Conservation (phyloP, 2,329 filamentous ascomycete genomes). For the Calycina herbarum region DNA sequence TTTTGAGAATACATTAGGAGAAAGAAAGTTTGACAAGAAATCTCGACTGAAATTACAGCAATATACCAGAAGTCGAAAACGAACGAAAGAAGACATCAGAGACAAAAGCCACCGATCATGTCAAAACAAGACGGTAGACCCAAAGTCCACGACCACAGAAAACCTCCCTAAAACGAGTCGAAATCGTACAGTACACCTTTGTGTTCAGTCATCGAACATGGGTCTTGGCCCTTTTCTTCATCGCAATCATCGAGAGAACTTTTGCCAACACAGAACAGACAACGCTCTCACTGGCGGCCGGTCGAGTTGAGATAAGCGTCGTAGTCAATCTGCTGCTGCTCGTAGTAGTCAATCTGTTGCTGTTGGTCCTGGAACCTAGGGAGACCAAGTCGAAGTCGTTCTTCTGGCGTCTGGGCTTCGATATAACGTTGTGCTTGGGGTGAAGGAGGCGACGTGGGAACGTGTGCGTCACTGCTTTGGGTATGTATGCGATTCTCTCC, state of each 20-base stretch:
- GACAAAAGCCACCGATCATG: not conserved
- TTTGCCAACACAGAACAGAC: not conserved
- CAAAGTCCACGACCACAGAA: not conserved
- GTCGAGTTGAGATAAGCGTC: not conserved
- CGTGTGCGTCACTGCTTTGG: not conserved
- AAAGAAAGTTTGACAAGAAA: not conserved
- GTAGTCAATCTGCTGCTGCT: not conserved
- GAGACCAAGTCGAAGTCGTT: constrained; percentile 4
- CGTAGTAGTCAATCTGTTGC: not conserved
- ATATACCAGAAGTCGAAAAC: not conserved
- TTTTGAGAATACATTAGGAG: not conserved
- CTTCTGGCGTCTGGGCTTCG: not conserved
- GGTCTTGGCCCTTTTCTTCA: not conserved
- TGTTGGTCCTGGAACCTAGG: not conserved
- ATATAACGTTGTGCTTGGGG: constrained; percentile 6
- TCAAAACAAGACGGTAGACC: not conserved
- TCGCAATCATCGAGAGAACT: not conserved
- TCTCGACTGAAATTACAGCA: not conserved
- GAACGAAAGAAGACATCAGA: not conserved
- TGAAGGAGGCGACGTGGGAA: not conserved
- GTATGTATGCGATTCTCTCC: not conserved
- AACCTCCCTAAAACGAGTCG: not conserved
- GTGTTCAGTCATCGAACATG: not conserved
- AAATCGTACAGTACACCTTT: not conserved
- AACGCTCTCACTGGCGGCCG: not conserved